Conservation (phyloP, 495 filamentous ascomycete genomes). For the Penicillium argentinense region DNA sequence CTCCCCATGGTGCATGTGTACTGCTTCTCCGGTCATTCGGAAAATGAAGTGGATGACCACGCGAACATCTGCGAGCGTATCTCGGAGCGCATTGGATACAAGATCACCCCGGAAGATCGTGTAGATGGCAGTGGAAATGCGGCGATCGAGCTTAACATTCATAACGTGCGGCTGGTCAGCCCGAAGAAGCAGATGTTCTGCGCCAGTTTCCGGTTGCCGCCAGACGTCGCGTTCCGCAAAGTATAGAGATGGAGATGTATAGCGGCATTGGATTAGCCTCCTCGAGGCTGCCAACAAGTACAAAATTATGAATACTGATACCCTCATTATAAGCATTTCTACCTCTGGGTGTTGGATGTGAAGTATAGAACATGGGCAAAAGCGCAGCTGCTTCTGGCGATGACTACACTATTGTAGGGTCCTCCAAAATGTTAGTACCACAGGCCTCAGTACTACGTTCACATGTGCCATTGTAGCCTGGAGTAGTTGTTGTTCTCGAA, state of each 20-base stretch:
- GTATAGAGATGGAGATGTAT: constrained; percentile 17
- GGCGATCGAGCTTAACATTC: constrained; percentile 61
- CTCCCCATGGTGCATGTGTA: constrained; percentile 89
- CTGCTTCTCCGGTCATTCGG: constrained; percentile 78
- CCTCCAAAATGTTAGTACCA: too few species aligned
- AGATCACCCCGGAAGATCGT: constrained; percentile 58
- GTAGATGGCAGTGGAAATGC: constrained; percentile 40
- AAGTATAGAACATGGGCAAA: too few species aligned
- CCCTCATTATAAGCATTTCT: too few species aligned
- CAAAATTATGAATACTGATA: too few species aligned
- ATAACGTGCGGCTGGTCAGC: constrained; percentile 83
- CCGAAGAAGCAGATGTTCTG: constrained; percentile 97
- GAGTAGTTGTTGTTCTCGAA: too few species aligned
- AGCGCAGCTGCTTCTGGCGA: too few species aligned
- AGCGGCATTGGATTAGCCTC: constrained; percentile 17
- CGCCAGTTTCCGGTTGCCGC: constrained; percentile 82
- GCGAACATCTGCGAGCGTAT: constrained; percentile 70
- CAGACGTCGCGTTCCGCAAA: constrained; percentile 70
- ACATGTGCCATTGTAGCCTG: too few species aligned
- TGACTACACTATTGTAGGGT: too few species aligned
- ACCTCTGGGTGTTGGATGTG: too few species aligned
- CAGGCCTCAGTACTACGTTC: too few species aligned
- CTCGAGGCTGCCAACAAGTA: too few species aligned
- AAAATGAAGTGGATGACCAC: constrained; percentile 60
- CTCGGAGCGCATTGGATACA: constrained; percentile 57